phyloP scores from a whole-genome alignment of 2,329 filamentous ascomycete genomes.

The Ophiostoma perfectum region DNA sequence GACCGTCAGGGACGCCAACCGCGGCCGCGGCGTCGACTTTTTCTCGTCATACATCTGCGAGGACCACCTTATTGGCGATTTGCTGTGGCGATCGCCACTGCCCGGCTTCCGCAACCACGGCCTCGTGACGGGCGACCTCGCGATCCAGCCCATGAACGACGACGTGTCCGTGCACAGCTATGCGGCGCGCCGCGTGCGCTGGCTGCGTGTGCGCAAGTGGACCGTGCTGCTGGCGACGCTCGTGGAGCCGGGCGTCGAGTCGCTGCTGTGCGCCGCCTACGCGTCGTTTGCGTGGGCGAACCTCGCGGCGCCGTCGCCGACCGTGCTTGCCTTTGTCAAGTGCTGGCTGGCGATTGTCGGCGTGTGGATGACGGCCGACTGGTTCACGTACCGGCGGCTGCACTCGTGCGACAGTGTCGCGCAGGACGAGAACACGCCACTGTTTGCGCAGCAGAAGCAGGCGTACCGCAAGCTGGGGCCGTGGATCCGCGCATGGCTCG shows the following conservation, averaged over 20 bases:
- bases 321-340: constrained; percentile 60
- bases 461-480: constrained; percentile 39
- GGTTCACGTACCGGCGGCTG: constrained; percentile 64
- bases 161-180: constrained; percentile 70
- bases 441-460: constrained; percentile 53
- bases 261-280: constrained; percentile 75
- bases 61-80: constrained; percentile 89
- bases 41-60: constrained; percentile 97
- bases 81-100: constrained; percentile 70
- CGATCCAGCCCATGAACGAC: constrained; percentile 70
- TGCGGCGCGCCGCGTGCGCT: constrained; percentile 73
- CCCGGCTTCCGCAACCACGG: constrained; percentile 66
- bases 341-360: constrained; percentile 63
- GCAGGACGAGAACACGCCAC: constrained; percentile 60
- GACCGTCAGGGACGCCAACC: constrained; percentile 36
- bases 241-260: constrained; percentile 88
- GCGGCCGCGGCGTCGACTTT: constrained; percentile 71
- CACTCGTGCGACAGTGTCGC: constrained; percentile 69
- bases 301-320: constrained; percentile 43
- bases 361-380: constrained; percentile 71
- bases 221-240: constrained; percentile 84
- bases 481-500: constrained; percentile 81
- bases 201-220: constrained; percentile 91
- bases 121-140: constrained; percentile 77
- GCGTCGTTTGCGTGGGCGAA: constrained; percentile 57